Conservation (phyloP, 148 eudicot genomes). For the Fagopyrum tataricum region DNA sequence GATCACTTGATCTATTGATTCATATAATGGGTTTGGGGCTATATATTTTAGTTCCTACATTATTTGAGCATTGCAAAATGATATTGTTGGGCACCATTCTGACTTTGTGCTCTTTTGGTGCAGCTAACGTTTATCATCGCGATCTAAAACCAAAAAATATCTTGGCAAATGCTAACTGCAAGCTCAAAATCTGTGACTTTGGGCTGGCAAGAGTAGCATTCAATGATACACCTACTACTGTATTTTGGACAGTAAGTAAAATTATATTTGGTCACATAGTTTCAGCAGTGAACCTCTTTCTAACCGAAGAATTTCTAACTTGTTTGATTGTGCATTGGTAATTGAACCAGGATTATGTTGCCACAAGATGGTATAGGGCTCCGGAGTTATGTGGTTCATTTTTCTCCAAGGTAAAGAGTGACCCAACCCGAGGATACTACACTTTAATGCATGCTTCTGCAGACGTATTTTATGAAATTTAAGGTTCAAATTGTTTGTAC, state of each 20-base stretch:
- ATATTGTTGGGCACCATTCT: neutral
- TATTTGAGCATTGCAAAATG: neutral
- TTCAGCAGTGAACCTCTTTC: neutral
- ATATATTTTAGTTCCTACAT: neutral
- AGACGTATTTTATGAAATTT: neutral
- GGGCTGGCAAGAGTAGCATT: slow-evolving; percentile 95
- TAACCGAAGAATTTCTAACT: neutral
- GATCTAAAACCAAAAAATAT: slow-evolving; percentile 94
- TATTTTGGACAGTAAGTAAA: slow-evolving; percentile 73
- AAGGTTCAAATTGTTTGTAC: too few relatives aligned
- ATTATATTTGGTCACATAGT: neutral
- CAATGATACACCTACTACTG: slow-evolving; percentile 69
- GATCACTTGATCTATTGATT: neutral
- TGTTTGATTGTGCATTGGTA: slow-evolving; percentile 1
- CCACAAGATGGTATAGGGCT: slow-evolving; percentile 95
- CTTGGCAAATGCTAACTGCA: slow-evolving; percentile 90
- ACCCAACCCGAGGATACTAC: neutral
- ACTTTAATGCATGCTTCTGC: neutral
- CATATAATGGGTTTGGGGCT: neutral
- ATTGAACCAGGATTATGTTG: slow-evolving; percentile 73
- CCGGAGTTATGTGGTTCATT: slow-evolving; percentile 96
- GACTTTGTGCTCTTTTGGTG: slow-evolving; percentile 21
- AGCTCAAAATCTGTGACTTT: slow-evolving; percentile 88
- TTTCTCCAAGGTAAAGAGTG: slow-evolving; percentile 40
- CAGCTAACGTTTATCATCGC: slow-evolving; percentile 94